Percentiles rank a stretch among this genome's conserved stretches.
These are phyloP conservation scores for Coniferiporia weirii DNA, from an alignment of 1,284 basidiomycete species.

Conservation along the genomic window DNA sequence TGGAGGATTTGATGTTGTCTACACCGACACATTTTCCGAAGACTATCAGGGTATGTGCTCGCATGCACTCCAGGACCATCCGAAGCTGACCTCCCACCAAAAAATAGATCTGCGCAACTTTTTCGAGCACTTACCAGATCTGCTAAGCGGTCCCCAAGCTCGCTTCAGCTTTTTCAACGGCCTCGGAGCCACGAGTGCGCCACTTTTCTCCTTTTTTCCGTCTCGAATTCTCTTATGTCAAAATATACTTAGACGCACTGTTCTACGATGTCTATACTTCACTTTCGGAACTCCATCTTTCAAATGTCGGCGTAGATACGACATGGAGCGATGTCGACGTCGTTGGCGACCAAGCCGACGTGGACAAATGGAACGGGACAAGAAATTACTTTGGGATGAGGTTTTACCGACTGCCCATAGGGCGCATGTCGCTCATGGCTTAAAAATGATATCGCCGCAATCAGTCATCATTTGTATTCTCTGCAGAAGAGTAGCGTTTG, in stretches of 20 bases:
- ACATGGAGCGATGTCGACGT: conserved; percentile 74
- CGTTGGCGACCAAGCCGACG: conserved; percentile 34
- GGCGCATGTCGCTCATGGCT: conserved; percentile 3
- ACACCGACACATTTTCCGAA: conserved; percentile 95
- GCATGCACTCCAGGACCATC: background rate
- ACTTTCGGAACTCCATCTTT: conserved; percentile 82
- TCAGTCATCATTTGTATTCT: background rate
- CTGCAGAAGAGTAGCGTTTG: background rate
- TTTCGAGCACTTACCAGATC: conserved; percentile 78
- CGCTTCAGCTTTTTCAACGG: conserved; percentile 98
- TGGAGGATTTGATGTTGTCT: conserved; percentile 84
- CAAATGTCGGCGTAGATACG: conserved; percentile 71
- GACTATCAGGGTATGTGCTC: conserved; percentile 60
- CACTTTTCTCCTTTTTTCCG: background rate
- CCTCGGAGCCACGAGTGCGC: conserved; percentile 86
- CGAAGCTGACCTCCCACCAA: background rate
- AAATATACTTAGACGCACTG: conserved; percentile 52
- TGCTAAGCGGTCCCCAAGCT: conserved; percentile 73
- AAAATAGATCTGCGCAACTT: conserved; percentile 68
- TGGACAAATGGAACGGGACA: conserved; percentile 62
- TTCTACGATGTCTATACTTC: conserved; percentile 93
- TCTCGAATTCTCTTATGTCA: background rate
- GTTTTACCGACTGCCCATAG: conserved; percentile 60
- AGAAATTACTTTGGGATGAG: conserved; percentile 69
- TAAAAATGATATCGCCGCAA: background rate